Conservation (phyloP, 208 protist species). For the Giardia muris region DNA sequence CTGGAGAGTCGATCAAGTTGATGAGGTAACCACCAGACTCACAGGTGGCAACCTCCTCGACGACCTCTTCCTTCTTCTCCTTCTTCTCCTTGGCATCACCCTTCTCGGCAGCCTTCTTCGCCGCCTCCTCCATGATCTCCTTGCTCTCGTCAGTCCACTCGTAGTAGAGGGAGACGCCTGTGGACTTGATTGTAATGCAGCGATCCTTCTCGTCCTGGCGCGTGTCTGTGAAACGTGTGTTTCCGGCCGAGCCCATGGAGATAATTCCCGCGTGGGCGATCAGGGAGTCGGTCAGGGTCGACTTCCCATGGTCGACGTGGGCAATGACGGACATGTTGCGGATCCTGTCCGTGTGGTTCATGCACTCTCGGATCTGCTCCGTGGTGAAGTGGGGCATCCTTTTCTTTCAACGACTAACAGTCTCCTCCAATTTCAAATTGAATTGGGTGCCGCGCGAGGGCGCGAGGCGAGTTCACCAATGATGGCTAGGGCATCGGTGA, state of each 20-base stretch:
- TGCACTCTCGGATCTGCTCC: constrained; percentile 54
- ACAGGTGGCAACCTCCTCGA: background rate
- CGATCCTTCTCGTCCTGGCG: constrained; percentile 84
- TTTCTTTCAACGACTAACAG: no score
- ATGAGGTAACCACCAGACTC: constrained; percentile 59
- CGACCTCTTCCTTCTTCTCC: constrained; percentile 22
- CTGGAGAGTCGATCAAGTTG: constrained; percentile 89
- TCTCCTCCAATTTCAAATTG: no score
- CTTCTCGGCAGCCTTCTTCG: background rate
- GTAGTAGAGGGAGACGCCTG: constrained; percentile 90
- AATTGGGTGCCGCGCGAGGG: no score
- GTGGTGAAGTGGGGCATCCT: constrained; percentile 24
- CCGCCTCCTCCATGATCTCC: background rate
- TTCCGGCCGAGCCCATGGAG: constrained; percentile 61
- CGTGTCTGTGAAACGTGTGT: constrained; percentile 70
- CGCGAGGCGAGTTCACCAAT: no score
- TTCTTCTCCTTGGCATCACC: constrained; percentile 3
- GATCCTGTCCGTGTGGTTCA: constrained; percentile 68
- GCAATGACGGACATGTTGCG: constrained; percentile 72
- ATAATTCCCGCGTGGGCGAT: constrained; percentile 78
- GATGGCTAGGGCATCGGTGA: no score
- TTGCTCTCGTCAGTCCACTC: constrained; percentile 49
- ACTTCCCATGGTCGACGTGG: constrained; percentile 75
- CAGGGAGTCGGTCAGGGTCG: constrained; percentile 87
- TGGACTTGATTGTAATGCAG: constrained; percentile 98